Conservation (phyloP, 257 asterid species). For the Verbena officinalis region DNA sequence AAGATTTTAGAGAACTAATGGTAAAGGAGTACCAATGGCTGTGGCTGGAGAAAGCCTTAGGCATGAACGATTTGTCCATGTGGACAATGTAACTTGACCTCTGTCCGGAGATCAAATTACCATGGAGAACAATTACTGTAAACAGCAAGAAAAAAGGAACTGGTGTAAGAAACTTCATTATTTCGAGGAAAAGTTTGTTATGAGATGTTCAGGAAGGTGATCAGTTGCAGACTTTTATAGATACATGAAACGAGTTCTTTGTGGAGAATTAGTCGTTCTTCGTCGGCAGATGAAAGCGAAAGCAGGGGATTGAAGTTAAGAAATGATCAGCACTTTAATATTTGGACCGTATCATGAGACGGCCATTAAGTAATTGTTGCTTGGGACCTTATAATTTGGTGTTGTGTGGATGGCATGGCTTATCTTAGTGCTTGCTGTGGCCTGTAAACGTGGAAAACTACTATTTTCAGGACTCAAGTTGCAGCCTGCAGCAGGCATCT, state of each 20-base stretch:
- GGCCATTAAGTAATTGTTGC: background rate
- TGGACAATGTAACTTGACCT: constrained; percentile 36
- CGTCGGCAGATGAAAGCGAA: background rate
- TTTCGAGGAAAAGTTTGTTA: background rate
- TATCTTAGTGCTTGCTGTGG: background rate
- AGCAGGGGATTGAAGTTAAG: background rate
- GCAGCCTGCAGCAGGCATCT: no score
- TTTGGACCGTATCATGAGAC: background rate
- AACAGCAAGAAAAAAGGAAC: constrained; percentile 4
- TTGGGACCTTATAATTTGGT: background rate
- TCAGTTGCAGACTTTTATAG: background rate
- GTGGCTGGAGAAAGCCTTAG: constrained; percentile 36
- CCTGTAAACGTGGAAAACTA: background rate
- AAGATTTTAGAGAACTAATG: constrained; percentile 28
- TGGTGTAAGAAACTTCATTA: constrained; percentile 22
- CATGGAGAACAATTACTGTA: constrained; percentile 10
- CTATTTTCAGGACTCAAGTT: background rate
- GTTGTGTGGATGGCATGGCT: background rate
- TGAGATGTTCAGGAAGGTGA: background rate
- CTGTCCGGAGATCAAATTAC: constrained; percentile 12
- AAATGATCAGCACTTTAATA: background rate
- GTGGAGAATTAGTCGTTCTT: background rate
- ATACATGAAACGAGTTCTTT: background rate
- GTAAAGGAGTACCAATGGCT: constrained; percentile 32
- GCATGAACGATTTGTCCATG: constrained; percentile 43